phyloP scores from a whole-genome alignment of 306 rosid species.

The Trifolium fragiferum region DNA sequence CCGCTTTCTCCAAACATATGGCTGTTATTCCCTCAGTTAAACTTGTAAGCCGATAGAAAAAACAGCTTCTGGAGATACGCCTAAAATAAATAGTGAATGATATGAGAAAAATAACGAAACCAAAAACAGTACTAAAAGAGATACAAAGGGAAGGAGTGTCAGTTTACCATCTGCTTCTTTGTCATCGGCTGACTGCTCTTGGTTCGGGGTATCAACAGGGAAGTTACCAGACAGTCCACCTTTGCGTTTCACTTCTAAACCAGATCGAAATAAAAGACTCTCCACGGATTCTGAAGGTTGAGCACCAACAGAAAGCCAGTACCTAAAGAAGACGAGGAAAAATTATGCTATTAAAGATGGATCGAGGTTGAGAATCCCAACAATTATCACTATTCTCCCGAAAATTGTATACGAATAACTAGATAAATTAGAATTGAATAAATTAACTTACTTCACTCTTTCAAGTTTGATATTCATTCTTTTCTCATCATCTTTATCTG shows the following conservation, averaged over 20 bases:
- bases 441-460: conserved; percentile 76
- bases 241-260: conserved; percentile 63
- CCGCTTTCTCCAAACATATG: conserved; percentile 31
- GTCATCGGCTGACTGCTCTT: conserved; percentile 49
- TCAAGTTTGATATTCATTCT: conserved; percentile 77
- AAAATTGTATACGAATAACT: not conserved
- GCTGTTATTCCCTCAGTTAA: conserved; percentile 34
- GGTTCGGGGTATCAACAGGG: conserved; percentile 50
- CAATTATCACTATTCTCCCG: not conserved
- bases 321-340: conserved; percentile 51
- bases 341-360: conserved; percentile 7
- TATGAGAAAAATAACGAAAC: conserved; percentile 30
- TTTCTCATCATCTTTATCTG: conserved; percentile 80
- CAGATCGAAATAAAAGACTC: conserved; percentile 70
- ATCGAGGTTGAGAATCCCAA: too few relatives aligned
- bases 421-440: conserved; percentile 11
- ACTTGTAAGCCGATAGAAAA: conserved; percentile 53
- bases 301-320: conserved; percentile 97
- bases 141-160: conserved; percentile 29
- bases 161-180: conserved; percentile 43
- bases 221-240: conserved; percentile 59
- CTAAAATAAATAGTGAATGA: conserved; percentile 38
- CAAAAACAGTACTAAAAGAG: not conserved
- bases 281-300: conserved; percentile 85
- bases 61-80: conserved; percentile 51